phyloP scores from a whole-genome alignment of 306 rosid species.

The Betula pendula region DNA sequence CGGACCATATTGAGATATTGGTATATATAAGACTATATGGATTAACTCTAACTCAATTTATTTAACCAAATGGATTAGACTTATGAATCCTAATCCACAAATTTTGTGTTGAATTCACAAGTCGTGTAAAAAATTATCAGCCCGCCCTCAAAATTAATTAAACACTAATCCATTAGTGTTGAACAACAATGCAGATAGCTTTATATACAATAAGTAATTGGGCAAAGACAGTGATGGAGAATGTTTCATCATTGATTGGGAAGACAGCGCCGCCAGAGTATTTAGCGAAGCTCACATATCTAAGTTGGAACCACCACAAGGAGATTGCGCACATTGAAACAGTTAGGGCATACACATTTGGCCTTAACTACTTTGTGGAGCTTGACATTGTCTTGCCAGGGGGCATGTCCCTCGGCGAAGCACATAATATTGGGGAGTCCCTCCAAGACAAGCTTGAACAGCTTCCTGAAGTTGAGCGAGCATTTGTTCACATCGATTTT shows the following conservation, averaged over 20 bases:
- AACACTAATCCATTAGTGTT: not conserved
- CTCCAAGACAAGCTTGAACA: constrained; percentile 87
- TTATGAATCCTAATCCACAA: no score
- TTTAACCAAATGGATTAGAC: no score
- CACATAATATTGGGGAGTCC: constrained; percentile 86
- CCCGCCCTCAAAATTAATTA: not conserved
- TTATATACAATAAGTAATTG: constrained; percentile 78
- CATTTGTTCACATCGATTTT: constrained; percentile 86
- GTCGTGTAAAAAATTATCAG: no score
- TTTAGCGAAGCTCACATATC: constrained; percentile 81
- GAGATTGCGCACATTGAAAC: constrained; percentile 73
- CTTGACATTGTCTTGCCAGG: constrained; percentile 71
- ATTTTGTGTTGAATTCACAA: no score
- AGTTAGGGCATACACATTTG: constrained; percentile 79
- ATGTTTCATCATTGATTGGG: constrained; percentile 82
- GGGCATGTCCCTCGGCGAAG: constrained; percentile 60
- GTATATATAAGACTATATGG: no score
- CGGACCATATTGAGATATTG: no score
- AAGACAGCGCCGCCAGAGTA: constrained; percentile 81
- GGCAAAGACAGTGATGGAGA: constrained; percentile 88
- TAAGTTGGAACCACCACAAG: constrained; percentile 81
- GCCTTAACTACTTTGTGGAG: constrained; percentile 78
- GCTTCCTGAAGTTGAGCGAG: constrained; percentile 78
- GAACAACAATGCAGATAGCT: constrained; percentile 58
- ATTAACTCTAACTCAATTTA: no score